Evolutionary conservation across 2,329 filamentous ascomycete species (phyloP), one percentile per base, ranked within the genome.

Genomic region (Fusarium paranaense): DNA sequence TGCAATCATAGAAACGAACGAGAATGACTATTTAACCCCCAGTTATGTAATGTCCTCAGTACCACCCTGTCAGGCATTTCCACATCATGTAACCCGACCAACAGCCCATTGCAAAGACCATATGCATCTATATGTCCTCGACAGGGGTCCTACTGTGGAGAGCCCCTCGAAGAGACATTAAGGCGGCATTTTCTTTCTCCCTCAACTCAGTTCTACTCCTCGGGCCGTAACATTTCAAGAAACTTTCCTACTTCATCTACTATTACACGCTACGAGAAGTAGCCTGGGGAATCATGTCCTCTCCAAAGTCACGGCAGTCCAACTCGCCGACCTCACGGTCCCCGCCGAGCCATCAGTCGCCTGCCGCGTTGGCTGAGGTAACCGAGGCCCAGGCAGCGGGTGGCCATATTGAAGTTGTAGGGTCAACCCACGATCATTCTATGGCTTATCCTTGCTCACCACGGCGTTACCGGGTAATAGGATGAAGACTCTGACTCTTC

Each of bases 401-500:
- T 14, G 52, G 18, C 13, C n/a, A 16, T 13, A 56, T 56, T 35
- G 52, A 56, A 56, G 52, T 56, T 56, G 52, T 56, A 56, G n/a
- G 52, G 52, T 33, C 18, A 56, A 56, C 9, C 52, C 18, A 35
- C 7, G 6, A 56, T 56, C 11, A 11, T 33, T 56, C 8, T 20
- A 33, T 35, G 13, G 52, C 13, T 56, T 20, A 22, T 13, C 18
- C n/a, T 56, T 35, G 20, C 52, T 56, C 14, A 56, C n/a, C 18
- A 35, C n/a, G 2, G n/a, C 10, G 52, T 35, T 20, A 20, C 20
- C 14, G 11, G 18, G 13, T 16, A n/a, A 33, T 56, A 64, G 62
- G 62, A 64, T 42, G n/a, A 56, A 32, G 50, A 64, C 33, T 35
- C 62, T 22, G 62, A 64, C 50, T 64, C 62, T 42, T 56, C 62